Conservation (phyloP, 163 green algal genomes). For the Chlamydomonas reinhardtii region DNA sequence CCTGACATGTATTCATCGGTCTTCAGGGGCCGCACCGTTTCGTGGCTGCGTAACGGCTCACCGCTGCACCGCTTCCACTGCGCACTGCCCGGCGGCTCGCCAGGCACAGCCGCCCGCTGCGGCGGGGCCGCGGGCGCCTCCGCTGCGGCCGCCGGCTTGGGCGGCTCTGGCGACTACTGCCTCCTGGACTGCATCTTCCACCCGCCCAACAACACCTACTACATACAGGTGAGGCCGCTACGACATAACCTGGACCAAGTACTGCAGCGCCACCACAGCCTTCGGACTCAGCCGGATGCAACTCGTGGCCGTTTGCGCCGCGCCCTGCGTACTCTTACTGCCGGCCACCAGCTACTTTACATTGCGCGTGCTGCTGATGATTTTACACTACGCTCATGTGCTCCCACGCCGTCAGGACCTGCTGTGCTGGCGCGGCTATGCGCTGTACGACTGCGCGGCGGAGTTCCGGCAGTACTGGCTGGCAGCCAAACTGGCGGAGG, state of each 20-base stretch:
- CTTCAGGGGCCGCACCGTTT: conserved; percentile 71
- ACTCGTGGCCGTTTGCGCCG: too few relatives aligned
- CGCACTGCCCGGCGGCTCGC: conserved; percentile 77
- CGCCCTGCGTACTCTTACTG: too few relatives aligned
- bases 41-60: conserved; percentile 72
- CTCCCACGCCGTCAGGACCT: conserved; percentile 69
- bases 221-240: conserved; percentile 57
- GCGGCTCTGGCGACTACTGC: conserved; percentile 63
- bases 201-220: conserved; percentile 72
- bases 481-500: conserved; percentile 81
- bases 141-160: not conserved
- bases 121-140: not conserved
- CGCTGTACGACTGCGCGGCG: conserved; percentile 84
- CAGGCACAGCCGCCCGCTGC: not conserved
- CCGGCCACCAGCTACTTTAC: too few relatives aligned
- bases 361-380: too few relatives aligned
- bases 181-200: conserved; percentile 93
- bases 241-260: too few relatives aligned
- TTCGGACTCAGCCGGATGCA: too few relatives aligned
- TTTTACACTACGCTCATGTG: too few relatives aligned
- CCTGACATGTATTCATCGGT: too few relatives aligned
- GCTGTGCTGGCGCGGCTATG: conserved; percentile 89
- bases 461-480: conserved; percentile 94
- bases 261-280: too few relatives aligned
- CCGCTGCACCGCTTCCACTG: conserved; percentile 81